Base-by-base conservation (phyloP, 768 basidiomycete species). In the Pleurotus tuoliensis region DNA sequence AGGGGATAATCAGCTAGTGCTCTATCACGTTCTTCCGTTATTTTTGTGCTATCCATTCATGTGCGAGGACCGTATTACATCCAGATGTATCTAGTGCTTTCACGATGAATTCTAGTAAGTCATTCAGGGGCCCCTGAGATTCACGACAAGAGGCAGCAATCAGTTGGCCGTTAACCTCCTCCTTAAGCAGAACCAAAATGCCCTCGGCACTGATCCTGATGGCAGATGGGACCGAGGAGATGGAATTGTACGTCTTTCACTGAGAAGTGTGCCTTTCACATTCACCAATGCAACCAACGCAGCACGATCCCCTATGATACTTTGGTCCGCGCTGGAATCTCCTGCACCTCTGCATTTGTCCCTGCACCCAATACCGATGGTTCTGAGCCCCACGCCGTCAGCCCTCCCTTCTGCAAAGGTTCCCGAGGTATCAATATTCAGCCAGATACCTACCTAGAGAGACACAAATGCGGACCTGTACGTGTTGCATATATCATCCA, bases 161-260 rank as follows among this genome's bases (percentile, higher is more conserved):
- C 30, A 34, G 9, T 34, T 34, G 8, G 9, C 9, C 16, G 25
- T 4, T 34, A 34, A 27, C 12, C 48, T 15, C 39, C 22, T 27
- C 34, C 4, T 48, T 5, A 24, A 56, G 7, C 53, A 53, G 47
- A 20, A 37, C 9, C 25, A 61, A 56, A 3, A 76, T 77, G 76
- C 73, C 79, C 8, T 82, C 83, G 38, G 91, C 87, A 5, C 73
- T 91, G 18, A 77, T 93, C 47, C 73, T 93, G 20, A 80, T 93
- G 24, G 87, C 90, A 15, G 80, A 92, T 65, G 91, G 91, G 11
- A 92, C 91, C 1, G 91, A 93, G 66, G 91, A 93, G 71, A 92
- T 91, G 85, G 90, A 92, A 70, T 92, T 92, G 90, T 89, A 64
- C 62, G 84, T 64, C n/a, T 20, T 30, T 15, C 41, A 27, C 55